Conservation (phyloP, 345 rosid genomes). For the Stellera chamaejasme region DNA sequence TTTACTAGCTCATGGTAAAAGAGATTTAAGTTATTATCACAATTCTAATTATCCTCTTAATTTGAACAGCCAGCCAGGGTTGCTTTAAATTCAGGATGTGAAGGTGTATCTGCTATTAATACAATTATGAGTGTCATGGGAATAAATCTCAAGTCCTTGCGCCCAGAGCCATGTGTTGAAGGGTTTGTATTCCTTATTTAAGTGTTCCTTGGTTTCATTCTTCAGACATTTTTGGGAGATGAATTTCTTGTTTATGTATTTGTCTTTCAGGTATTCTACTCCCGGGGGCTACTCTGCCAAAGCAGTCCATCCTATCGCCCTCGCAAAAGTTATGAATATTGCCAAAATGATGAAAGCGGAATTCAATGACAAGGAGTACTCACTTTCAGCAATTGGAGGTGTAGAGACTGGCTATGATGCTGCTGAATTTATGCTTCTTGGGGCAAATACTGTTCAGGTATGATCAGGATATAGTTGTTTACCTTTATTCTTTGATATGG, state of each 20-base stretch:
- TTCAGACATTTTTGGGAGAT: neutral
- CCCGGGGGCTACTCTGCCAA: slow-evolving; percentile 96
- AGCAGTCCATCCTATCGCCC: slow-evolving; percentile 96
- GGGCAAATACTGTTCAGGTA: slow-evolving; percentile 95
- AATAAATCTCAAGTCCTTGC: slow-evolving; percentile 66
- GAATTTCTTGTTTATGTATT: slow-evolving; percentile 11
- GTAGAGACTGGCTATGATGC: slow-evolving; percentile 93
- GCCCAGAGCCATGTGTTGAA: slow-evolving; percentile 96
- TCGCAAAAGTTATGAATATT: slow-evolving; percentile 81
- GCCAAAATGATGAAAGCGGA: slow-evolving; percentile 87
- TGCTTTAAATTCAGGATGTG: slow-evolving; percentile 70
- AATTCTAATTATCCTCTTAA: slow-evolving; percentile 2
- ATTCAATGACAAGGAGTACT: slow-evolving; percentile 41
- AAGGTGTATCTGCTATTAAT: slow-evolving; percentile 85
- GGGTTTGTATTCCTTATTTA: slow-evolving; percentile 46
- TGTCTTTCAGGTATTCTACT: slow-evolving; percentile 66
- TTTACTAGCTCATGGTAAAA: neutral
- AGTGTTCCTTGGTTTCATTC: too few relatives aligned
- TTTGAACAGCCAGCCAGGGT: slow-evolving; percentile 77
- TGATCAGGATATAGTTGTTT: slow-evolving; percentile 1
- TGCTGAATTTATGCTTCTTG: slow-evolving; percentile 90
- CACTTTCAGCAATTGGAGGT: slow-evolving; percentile 95
- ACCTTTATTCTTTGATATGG: neutral
- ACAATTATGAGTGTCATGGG: slow-evolving; percentile 99
- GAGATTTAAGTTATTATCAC: slow-evolving; percentile 2